Percentiles rank a stretch among this genome's conserved stretches.
phyloP scores from a whole-genome alignment of 1,139 yeast genomes.

The Geotrichum bryndzae region DNA sequence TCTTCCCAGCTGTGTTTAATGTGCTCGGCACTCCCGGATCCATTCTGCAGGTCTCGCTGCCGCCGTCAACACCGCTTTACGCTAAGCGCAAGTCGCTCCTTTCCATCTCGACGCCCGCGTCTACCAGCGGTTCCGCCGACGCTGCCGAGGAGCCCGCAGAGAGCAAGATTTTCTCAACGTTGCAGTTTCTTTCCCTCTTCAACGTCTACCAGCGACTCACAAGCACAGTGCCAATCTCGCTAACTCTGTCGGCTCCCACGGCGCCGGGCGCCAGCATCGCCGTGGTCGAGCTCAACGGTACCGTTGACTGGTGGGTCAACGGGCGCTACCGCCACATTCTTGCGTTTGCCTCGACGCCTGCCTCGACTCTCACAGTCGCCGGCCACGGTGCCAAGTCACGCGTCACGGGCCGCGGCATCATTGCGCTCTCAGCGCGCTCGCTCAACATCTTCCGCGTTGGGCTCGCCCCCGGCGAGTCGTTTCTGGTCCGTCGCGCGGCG shows the following conservation, averaged over 20 bases:
- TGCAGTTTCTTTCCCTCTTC: not conserved
- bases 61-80: not conserved
- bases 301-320: not conserved
- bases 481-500: not conserved
- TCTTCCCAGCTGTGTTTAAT: too few relatives aligned
- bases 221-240: not conserved
- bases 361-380: not conserved
- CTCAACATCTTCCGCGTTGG: not conserved
- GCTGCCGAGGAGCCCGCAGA: too few relatives aligned
- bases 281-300: not conserved
- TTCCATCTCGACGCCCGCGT: not conserved
- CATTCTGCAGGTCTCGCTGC: not conserved
- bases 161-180: not conserved
- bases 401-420: slow-evolving; percentile 1
- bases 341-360: not conserved
- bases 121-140: not conserved
- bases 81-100: slow-evolving; percentile 3
- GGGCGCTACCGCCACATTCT: not conserved
- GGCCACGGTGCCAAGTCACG: too few relatives aligned
- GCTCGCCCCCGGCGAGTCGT: not conserved
- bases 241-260: not conserved
- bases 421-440: not conserved
- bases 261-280: not conserved
- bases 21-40: too few relatives aligned
- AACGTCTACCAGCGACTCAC: not conserved